Base-by-base conservation (phyloP, 768 basidiomycete species). In the Lactarius sp. region DNA sequence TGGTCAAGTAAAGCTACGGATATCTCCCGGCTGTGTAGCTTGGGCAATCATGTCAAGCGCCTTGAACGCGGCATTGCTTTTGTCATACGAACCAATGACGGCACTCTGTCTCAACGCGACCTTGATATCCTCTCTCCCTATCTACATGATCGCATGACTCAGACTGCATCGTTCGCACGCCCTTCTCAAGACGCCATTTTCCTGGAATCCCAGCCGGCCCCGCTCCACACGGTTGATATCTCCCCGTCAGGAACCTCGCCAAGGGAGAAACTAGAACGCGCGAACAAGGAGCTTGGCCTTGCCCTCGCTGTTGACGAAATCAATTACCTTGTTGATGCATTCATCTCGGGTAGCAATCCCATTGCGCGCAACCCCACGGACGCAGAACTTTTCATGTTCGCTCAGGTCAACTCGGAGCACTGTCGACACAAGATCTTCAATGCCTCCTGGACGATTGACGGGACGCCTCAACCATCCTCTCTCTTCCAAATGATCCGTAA, bases 401-500 rank as follows among this genome's bases (percentile, higher is more conserved):
- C 97, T 3, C 97, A 99, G 72, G 96, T 99, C 73, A 99, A 99
- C 77, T 98, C 95, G n/a, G 97, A 99, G 74, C 97, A 98, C 72
- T 99, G 97, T 74, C 83, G 97, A 39, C 97, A 99, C 81, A 99
- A 99, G 77, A 98, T 98, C 69, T 99, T 98, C 81, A 99, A 99
- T 72, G 95, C 97, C 0, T 82, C 90, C 16, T 99, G 97, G 97
- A 91, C 85, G 12, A 84, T 99, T 68, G 90, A 98, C 70, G 88
- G 81, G 2, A 70, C 79, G 46, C 70, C 79, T 12, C 79, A 85
- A 69, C 82, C 88, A 61, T 77, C 78, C 51, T 91, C 92, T 4
- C 83, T 98, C 22, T 99, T 99, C 77, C 85, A 88, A 68, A 98
- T 99, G 95, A 98, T 99, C 69, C 83, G 92, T 53, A 97, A 98